Percentiles rank a stretch among this genome's conserved stretches.
Evolutionary conservation across 805 yeast genomes (phyloP).

Genomic region (Pichia exigua): DNA sequence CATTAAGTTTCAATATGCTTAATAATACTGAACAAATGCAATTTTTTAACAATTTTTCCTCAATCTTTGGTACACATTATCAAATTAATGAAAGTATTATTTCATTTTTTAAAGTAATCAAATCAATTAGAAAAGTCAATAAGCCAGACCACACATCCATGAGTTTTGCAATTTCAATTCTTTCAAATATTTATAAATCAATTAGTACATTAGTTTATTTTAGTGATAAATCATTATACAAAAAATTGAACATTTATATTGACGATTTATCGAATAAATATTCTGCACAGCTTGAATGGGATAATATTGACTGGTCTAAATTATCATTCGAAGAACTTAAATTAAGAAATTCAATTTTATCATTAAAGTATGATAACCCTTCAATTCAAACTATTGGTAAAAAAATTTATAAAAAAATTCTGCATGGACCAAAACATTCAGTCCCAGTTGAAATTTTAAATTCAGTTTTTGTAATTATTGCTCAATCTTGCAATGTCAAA

Average conservation of each 20-base stretch:
- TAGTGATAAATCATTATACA: conserved; percentile 12
- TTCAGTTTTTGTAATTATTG: conserved; percentile 30
- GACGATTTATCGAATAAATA: conserved; percentile 14
- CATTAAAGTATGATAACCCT: conserved; percentile 27
- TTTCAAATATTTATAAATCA: conserved; percentile 27
- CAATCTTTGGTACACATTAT: conserved; percentile 29
- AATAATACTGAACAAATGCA: conserved; percentile 29
- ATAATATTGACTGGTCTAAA: conserved; percentile 19
- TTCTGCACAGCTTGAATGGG: conserved; percentile 33
- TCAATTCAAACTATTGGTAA: conserved; percentile 30
- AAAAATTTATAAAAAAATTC: conserved; percentile 38
- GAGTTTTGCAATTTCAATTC: conserved; percentile 28
- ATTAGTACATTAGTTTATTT: conserved; percentile 17
- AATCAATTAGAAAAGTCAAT: conserved; percentile 21
- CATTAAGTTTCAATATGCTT: conserved; percentile 19
- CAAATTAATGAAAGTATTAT: conserved; percentile 26
- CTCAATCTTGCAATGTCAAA: conserved; percentile 27
- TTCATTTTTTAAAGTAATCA: conserved; percentile 29
- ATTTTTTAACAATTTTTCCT: conserved; percentile 34
- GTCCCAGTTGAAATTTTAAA: conserved; percentile 48
- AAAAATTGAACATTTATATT: conserved; percentile 11
- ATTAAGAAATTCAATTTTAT: conserved; percentile 36
- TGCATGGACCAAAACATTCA: conserved; percentile 43
- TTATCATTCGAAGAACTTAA: conserved; percentile 32
- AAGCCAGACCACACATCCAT: conserved; percentile 29